phyloP scores from a whole-genome alignment of 2,329 filamentous ascomycete species.

The Fusarium fujikuroi region DNA sequence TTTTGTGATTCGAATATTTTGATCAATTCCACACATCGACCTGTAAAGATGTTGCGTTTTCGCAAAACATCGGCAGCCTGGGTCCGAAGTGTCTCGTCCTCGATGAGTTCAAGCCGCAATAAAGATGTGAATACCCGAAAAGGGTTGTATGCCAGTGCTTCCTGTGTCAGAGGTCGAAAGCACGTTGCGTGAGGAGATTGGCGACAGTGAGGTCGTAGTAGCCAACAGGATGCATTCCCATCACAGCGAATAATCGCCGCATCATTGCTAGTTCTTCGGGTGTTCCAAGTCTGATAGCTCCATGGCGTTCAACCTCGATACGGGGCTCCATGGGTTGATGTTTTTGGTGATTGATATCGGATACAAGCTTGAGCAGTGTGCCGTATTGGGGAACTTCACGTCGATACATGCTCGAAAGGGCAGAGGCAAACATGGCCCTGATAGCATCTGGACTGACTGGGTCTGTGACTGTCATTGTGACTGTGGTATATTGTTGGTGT shows the following conservation, averaged over 20 bases:
- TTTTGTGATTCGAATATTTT: constrained; percentile 47
- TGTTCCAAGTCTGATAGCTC: constrained; percentile 61
- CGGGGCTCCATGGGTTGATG: not conserved
- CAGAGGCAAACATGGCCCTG: constrained; percentile 43
- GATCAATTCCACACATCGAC: constrained; percentile 51
- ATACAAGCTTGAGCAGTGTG: constrained; percentile 47
- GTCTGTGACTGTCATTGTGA: constrained; percentile 6
- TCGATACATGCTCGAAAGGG: constrained; percentile 51
- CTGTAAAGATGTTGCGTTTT: constrained; percentile 55
- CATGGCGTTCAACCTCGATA: constrained; percentile 51
- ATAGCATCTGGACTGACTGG: constrained; percentile 16
- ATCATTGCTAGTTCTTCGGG: constrained; percentile 55
- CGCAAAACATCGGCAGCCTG: constrained; percentile 50
- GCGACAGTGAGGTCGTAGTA: constrained; percentile 62
- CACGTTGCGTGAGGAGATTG: constrained; percentile 61
- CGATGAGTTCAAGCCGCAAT: constrained; percentile 55
- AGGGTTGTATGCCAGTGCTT: constrained; percentile 47
- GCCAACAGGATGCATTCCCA: constrained; percentile 61
- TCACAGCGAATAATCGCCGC: constrained; percentile 56
- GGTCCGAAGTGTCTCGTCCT: constrained; percentile 42
- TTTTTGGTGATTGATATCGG: constrained; percentile 37
- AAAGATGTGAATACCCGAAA: constrained; percentile 55
- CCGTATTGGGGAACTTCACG: constrained; percentile 51
- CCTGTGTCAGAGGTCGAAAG: constrained; percentile 55
- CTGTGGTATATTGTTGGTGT: not conserved